phyloP scores from a whole-genome alignment of 371 early-diverging fungal species.

The Haplosporangium sp. region DNA sequence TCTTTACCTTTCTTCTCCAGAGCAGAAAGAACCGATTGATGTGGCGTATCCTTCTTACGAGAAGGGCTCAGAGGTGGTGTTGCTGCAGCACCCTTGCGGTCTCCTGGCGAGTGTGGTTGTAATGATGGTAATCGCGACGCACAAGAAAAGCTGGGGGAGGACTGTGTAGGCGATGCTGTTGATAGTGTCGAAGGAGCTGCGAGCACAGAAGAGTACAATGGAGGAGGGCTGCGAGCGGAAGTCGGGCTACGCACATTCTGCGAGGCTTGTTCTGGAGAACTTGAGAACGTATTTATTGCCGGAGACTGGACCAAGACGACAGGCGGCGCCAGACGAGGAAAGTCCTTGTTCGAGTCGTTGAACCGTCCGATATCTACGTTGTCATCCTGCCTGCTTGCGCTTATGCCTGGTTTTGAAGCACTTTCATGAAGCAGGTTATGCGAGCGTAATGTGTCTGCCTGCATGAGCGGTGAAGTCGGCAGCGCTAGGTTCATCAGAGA shows the following conservation, averaged over 20 bases:
- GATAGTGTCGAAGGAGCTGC: too few species aligned
- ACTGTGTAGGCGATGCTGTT: constrained; percentile 15
- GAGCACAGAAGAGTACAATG: constrained; percentile 42
- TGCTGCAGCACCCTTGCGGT: constrained; percentile 22
- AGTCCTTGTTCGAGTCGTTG: constrained; percentile 12
- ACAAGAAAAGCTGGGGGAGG: constrained; percentile 17
- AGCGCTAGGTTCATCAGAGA: constrained; percentile 3
- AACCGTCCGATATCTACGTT: not conserved
- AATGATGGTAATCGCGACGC: constrained; percentile 23
- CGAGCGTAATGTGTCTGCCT: constrained; percentile 17
- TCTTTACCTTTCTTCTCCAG: constrained; percentile 39
- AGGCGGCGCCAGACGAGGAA: constrained; percentile 41
- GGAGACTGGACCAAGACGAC: constrained; percentile 48
- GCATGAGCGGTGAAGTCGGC: constrained; percentile 30
- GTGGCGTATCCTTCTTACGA: constrained; percentile 26
- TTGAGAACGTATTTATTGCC: constrained; percentile 16
- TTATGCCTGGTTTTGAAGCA: constrained; percentile 4
- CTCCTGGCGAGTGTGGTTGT: constrained; percentile 24
- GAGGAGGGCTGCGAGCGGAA: constrained; percentile 16
- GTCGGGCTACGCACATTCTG: constrained; percentile 4
- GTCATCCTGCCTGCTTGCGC: not conserved
- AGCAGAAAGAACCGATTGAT: constrained; percentile 19
- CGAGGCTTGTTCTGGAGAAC: constrained; percentile 2
- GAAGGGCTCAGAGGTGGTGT: constrained; percentile 55
- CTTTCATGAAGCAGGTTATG: constrained; percentile 26